These are phyloP conservation scores for Sporisorium reilianum DNA, from an alignment of 1,284 basidiomycete species.

Conservation along the genomic window DNA sequence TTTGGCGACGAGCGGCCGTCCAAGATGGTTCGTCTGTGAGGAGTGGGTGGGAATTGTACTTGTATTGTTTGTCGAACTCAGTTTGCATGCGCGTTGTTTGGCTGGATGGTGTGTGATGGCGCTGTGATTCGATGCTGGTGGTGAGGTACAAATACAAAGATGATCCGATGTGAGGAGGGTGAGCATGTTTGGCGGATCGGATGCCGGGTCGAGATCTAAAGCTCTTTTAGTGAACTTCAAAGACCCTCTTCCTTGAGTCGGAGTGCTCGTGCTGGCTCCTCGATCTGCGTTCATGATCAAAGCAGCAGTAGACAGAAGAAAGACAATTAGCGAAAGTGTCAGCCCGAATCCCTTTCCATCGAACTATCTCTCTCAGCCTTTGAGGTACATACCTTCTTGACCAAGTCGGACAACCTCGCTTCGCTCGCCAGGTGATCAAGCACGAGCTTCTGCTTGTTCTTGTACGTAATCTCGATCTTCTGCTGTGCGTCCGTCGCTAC, in stretches of 20 bases:
- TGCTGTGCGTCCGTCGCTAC: constrained; percentile 30
- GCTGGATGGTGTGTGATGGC: background rate
- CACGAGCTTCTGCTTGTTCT: constrained; percentile 46
- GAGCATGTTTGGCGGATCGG: background rate
- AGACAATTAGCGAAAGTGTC: too few species aligned
- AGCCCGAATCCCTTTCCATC: too few species aligned
- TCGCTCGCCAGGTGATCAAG: constrained; percentile 25
- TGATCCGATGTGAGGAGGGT: background rate
- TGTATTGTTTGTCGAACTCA: constrained; percentile 13
- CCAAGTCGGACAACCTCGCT: constrained; percentile 21
- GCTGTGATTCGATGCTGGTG: background rate
- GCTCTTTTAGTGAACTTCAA: background rate
- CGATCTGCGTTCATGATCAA: constrained; percentile 27
- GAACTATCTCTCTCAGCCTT: too few species aligned
- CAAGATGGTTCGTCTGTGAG: constrained; percentile 34
- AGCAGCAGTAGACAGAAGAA: background rate
- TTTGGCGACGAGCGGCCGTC: constrained; percentile 34
- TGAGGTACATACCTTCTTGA: constrained; percentile 36
- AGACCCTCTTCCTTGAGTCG: constrained; percentile 53
- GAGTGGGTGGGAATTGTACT: constrained; percentile 13
- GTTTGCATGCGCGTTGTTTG: background rate
- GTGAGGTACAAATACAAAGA: constrained; percentile 9
- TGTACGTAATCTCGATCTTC: constrained; percentile 40
- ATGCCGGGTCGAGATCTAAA: background rate
- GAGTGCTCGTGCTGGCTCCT: constrained; percentile 46